Percentiles rank a stretch among this genome's conserved stretches.
phyloP scores from a whole-genome alignment of 139 green algal species.

The Dunaliella sp. region DNA sequence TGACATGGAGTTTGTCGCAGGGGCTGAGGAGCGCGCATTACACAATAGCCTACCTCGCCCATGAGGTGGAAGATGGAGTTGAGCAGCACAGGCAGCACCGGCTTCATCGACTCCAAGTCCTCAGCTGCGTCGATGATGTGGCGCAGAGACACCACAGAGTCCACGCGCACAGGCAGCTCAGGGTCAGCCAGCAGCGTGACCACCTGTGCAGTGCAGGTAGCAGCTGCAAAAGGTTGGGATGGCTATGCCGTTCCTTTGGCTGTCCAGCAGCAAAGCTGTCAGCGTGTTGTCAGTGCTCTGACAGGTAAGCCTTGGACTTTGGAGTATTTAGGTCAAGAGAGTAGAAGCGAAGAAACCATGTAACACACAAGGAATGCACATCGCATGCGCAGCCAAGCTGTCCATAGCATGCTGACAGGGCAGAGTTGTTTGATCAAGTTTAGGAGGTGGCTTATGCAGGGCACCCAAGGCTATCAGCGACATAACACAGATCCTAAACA shows the following conservation, averaged over 20 bases:
- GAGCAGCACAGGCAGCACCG: constrained; percentile 83
- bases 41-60: constrained; percentile 67
- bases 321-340: no score
- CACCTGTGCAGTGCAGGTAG: no score
- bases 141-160: constrained; percentile 80
- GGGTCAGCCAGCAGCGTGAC: constrained; percentile 62
- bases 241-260: no score
- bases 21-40: not conserved
- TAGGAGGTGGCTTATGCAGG: not conserved
- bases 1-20: not conserved
- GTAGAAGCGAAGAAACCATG: no score
- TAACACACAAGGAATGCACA: no score
- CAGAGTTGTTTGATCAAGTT: no score
- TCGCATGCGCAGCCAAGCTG: no score
- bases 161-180: constrained; percentile 88
- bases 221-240: no score
- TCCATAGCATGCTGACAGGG: no score
- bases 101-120: constrained; percentile 67
- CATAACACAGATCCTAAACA: not conserved
- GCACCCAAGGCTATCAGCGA: not conserved
- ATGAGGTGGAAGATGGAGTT: constrained; percentile 87
- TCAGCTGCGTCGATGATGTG: constrained; percentile 83
- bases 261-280: no score
- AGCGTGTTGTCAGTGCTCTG: no score
- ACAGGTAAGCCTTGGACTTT: no score